Evolutionary conservation across 768 basidiomycete species (phyloP), one percentile per base, ranked within the genome.

Genomic region (Pholiota microspora): DNA sequence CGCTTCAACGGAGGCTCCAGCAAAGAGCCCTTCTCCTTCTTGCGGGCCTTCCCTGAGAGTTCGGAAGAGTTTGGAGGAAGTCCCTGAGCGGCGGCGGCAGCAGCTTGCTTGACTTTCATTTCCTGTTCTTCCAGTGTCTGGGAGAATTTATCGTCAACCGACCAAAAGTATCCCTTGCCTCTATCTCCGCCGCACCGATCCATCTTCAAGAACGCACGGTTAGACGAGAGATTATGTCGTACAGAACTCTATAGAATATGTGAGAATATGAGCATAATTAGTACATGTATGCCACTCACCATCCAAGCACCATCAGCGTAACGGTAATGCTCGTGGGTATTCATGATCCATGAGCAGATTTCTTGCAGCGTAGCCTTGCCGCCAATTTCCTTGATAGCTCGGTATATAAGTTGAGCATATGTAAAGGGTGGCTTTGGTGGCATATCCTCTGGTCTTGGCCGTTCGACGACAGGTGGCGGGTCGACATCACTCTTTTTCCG

Each of bases 91-190:
- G 70, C 64, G n/a, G 69, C 65, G n/a, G 60, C 64, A 40, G 68
- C 71, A 15, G 70, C 61, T 65, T 73, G 66, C 57, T 76, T 68
- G 61, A 70, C 71, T 72, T 82, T 83, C 18, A 73, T 75, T 56
- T 89, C 86, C 62, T 88, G 87, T 57, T 88, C 87, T 65, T 86
- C 84, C 40, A 92, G 80, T 31, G 75, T 75, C 54, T 84, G 85
- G 49, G 85, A 81, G 65, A 78, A 78, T 52, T 83, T 80, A 40
- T 88, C 85, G 63, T 96, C 94, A 28, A 97, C 77, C 16, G 89
- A 88, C 95, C 95, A 98, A 59, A 94, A 92, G 60, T 87, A 93
- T 1, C 94, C 95, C 68, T 96, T 97, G 7, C 92, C 89, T 56
- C 88, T 81, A 74, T 89, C 92, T 55, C 92, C 89, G 5, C 85